Conservation (phyloP, 2,329 filamentous ascomycete genomes). For the Rhytidhysteron rufulum region DNA sequence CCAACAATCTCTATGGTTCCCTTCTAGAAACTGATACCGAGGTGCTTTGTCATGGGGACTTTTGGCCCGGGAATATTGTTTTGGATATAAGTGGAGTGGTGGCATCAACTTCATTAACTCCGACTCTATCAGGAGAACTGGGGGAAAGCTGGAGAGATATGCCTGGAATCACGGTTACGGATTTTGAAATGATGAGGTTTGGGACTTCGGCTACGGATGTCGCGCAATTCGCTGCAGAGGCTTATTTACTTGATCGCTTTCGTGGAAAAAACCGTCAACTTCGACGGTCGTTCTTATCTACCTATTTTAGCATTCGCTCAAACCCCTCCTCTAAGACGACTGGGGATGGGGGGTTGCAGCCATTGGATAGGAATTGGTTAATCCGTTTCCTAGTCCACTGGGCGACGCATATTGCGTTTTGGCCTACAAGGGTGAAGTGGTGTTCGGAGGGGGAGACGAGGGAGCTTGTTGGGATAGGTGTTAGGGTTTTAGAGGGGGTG, state of each 20-base stretch:
- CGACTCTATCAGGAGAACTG: not conserved
- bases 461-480: slow-evolving; percentile 15
- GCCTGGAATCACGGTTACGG: slow-evolving; percentile 25
- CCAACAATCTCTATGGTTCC: slow-evolving; percentile 26
- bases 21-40: slow-evolving; percentile 25
- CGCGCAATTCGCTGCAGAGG: slow-evolving; percentile 35
- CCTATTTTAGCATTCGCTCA: slow-evolving; percentile 3
- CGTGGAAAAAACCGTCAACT: slow-evolving; percentile 23
- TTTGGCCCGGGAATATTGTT: slow-evolving; percentile 38
- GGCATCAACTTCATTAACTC: not conserved
- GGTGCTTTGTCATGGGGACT: slow-evolving; percentile 36
- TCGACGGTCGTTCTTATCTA: slow-evolving; percentile 20
- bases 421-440: slow-evolving; percentile 31
- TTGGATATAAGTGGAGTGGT: slow-evolving; percentile 13
- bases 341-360: slow-evolving; percentile 6
- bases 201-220: slow-evolving; percentile 35
- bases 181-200: slow-evolving; percentile 34
- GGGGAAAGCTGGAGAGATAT: not conserved
- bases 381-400: slow-evolving; percentile 29
- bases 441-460: slow-evolving; percentile 19
- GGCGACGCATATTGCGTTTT: slow-evolving; percentile 32
- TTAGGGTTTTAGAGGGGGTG: slow-evolving; percentile 6
- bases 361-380: slow-evolving; percentile 15
- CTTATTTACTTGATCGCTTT: slow-evolving; percentile 34
- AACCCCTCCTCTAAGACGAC: slow-evolving; percentile 11